Base-by-base conservation (phyloP, 148 eudicot genomes). In the Agrostemma githago region DNA sequence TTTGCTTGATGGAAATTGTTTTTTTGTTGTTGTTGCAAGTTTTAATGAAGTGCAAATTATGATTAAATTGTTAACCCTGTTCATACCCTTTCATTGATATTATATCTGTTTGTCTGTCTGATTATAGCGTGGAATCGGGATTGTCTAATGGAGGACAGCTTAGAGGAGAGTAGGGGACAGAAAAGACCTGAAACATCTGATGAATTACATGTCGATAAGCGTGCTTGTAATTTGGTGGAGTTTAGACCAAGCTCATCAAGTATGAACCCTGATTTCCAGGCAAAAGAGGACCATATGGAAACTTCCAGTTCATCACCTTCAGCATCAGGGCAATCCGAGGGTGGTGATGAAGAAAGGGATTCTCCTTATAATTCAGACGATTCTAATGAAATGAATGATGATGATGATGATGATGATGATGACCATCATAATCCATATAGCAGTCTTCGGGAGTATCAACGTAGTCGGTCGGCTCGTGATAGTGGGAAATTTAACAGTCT, bases 321-420 rank as follows among this genome's bases (percentile, higher is more conserved):
- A 1, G 87, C 85, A 39, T 89, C 98, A 19, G 84, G 80, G n/a
- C 79, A 83, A 65, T 90, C 97, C 16, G 96, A 90, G 68, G 96
- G 83, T 17, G 96, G 84, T 19, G 98, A 89, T 51, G 86, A 75
- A 12, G 97, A 88, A 69, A 89, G 80, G 83, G 96, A 88, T 74
- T 88, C 95, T 16, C 85, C 84, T 1, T 85, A 92, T 69, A 95
- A 94, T 83, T 94, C 98, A 3, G 98, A 91, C 74, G 91, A 84
- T 58, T 64, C 72, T 80, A 93, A 89, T 68, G 92, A 83, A 41
- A 71, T 74, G 78, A 78, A 85, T 72, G 83, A 77, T 70, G 83
- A 77, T 64, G 88, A 53, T 72, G 73, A 85, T 72, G 83, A 77
- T 70, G 83, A 77, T 64, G 88, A 53, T 72, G 73, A 88, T 74